phyloP scores from a whole-genome alignment of 306 rosid species.

The Coriaria nepalensis region DNA sequence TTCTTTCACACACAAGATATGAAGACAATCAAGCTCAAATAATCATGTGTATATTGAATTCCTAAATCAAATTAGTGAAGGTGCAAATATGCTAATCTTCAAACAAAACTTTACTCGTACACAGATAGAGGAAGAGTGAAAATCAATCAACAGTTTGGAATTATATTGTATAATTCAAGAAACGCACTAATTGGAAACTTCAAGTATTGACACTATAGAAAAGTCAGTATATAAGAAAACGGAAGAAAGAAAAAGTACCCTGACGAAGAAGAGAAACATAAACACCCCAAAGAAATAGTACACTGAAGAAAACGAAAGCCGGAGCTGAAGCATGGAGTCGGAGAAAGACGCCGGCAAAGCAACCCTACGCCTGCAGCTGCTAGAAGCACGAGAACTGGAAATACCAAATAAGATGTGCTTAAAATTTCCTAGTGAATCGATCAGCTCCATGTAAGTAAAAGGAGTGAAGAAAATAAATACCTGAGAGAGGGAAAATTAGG shows the following conservation, averaged over 20 bases:
- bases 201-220: too few relatives aligned
- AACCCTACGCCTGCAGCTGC: slow-evolving; percentile 20
- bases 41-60: too few relatives aligned
- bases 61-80: too few relatives aligned
- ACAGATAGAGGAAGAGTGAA: too few relatives aligned
- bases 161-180: too few relatives aligned
- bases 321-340: slow-evolving; percentile 25
- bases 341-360: slow-evolving; percentile 25
- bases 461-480: slow-evolving; percentile 5
- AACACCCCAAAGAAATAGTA: slow-evolving; percentile 30
- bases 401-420: not conserved
- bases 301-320: slow-evolving; percentile 33
- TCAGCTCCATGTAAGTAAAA: not conserved
- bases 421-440: slow-evolving; percentile 3
- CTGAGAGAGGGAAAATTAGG: slow-evolving; percentile 30
- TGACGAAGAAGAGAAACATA: slow-evolving; percentile 24
- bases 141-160: too few relatives aligned
- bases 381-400: slow-evolving; percentile 22
- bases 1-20: not conserved
- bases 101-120: too few relatives aligned
- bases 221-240: too few relatives aligned
- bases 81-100: too few relatives aligned
- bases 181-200: too few relatives aligned
- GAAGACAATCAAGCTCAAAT: not conserved
- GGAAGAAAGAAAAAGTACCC: slow-evolving; percentile 9